Conservation (phyloP, 306 rosid species). For the Aeschynomene evenia region DNA sequence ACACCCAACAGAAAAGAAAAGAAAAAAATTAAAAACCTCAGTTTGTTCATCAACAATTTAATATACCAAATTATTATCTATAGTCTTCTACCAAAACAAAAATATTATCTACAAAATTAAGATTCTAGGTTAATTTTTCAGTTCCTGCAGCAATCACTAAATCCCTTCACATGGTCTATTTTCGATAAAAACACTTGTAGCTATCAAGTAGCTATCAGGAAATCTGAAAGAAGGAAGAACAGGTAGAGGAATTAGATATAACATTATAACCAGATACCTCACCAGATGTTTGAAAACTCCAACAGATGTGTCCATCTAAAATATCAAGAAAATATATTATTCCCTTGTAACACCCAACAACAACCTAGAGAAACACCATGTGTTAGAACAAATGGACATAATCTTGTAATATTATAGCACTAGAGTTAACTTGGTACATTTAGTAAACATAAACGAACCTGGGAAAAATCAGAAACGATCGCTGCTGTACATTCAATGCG, state of each 20-base stretch:
- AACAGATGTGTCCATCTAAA: constrained; percentile 59
- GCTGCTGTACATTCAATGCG: constrained; percentile 88
- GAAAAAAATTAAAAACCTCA: neutral
- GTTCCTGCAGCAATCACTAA: constrained; percentile 8
- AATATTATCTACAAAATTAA: neutral
- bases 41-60: neutral
- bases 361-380: constrained; percentile 53
- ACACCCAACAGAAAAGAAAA: neutral
- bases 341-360: constrained; percentile 91
- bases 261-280: constrained; percentile 56
- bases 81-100: too few species aligned
- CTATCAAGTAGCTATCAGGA: constrained; percentile 10
- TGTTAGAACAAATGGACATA: constrained; percentile 31
- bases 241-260: constrained; percentile 3
- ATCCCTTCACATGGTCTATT: neutral
- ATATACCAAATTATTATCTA: neutral
- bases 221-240: constrained; percentile 32
- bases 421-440: neutral
- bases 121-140: neutral
- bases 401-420: constrained; percentile 1
- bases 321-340: constrained; percentile 80
- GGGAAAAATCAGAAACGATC: constrained; percentile 72
- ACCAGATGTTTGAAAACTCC: constrained; percentile 84
- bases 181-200: neutral
- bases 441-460: constrained; percentile 50